Evolutionary conservation across 306 rosid species (phyloP), one percentile per base, ranked within the genome.

Genomic region (Prunus dulcis): DNA sequence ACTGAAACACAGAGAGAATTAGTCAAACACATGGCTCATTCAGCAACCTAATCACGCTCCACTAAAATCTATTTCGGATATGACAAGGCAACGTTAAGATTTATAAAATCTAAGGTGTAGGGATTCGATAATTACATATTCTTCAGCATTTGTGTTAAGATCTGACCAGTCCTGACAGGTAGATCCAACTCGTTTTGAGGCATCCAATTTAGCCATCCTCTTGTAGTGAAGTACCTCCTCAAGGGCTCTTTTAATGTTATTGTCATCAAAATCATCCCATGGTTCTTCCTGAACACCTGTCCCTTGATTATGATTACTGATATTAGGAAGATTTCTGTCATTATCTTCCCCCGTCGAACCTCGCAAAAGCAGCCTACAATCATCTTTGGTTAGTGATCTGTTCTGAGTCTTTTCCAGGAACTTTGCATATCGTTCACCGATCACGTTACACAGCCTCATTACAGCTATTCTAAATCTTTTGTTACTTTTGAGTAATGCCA

Each of bases 241-340:
- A 82, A 92, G 90, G 56, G 91, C 91, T 30, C 32, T 52, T 91
- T 88, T 92, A 50, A 92, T 75, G 71, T 67, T 81, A 84, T 69
- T 63, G 74, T 82, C 83, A 82, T 89, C 88, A 75, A 95, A 85
- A 85, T 90, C 85, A 88, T 92, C 96, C 99, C 99, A 95, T 47
- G 87, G 79, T 82, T 84, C 94, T 78, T 83, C 86, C 67, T 80
- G 71, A 74, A 55, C 60, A 81, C 70, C 77, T 75, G 75, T 74
- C 81, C 41, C 84, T 60, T 77, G 83, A 74, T 69, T 41, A 38
- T 74, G 47, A 69, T 73, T 86, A 69, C 53, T 76, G 77, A 56
- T 76, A 32, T 75, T 76, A 61, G 71, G 55, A 72, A 65, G 10
- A 67, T 53, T 76, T 61, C 47, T 57, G 61, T 73, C 47, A 75